Evolutionary conservation across 257 asterid genomes (phyloP).

Genomic region (Voacanga thouarsii): DNA sequence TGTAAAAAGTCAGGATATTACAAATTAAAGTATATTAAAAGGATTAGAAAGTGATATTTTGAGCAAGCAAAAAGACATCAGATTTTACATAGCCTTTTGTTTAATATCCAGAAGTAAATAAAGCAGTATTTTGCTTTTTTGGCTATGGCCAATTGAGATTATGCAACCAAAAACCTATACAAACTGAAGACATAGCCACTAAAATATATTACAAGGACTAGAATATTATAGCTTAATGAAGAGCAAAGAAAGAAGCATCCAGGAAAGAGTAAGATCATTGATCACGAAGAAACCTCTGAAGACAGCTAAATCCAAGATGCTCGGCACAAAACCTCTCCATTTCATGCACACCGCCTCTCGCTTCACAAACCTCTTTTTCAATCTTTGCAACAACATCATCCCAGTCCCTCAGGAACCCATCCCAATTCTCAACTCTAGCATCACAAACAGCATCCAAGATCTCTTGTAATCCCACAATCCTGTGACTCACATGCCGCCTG

Average conservation of each 20-base stretch:
- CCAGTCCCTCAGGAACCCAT: conserved; percentile 77
- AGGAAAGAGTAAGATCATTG: conserved; percentile 31
- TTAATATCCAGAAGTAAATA: neutral
- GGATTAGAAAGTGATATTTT: neutral
- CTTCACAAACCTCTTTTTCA: conserved; percentile 64
- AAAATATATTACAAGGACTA: neutral
- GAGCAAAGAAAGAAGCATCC: neutral
- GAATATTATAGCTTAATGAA: neutral
- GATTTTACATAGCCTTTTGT: neutral
- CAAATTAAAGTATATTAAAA: neutral
- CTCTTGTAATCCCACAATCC: conserved; percentile 92
- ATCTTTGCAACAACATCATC: conserved; percentile 64
- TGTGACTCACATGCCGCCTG: conserved; percentile 79
- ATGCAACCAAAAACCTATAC: neutral
- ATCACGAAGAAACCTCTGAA: conserved; percentile 90
- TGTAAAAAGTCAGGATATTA: neutral
- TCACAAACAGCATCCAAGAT: conserved; percentile 82
- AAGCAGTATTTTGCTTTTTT: neutral
- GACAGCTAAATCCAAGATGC: conserved; percentile 80
- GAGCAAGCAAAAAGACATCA: neutral
- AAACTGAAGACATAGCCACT: neutral
- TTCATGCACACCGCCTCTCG: conserved; percentile 65
- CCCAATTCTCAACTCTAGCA: conserved; percentile 61
- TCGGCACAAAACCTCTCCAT: conserved; percentile 89
- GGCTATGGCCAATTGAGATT: conserved; percentile 4